Percentiles rank a stretch among this genome's conserved stretches.
phyloP scores from a whole-genome alignment of 2,329 filamentous ascomycete species.

The Coniella lustricola region DNA sequence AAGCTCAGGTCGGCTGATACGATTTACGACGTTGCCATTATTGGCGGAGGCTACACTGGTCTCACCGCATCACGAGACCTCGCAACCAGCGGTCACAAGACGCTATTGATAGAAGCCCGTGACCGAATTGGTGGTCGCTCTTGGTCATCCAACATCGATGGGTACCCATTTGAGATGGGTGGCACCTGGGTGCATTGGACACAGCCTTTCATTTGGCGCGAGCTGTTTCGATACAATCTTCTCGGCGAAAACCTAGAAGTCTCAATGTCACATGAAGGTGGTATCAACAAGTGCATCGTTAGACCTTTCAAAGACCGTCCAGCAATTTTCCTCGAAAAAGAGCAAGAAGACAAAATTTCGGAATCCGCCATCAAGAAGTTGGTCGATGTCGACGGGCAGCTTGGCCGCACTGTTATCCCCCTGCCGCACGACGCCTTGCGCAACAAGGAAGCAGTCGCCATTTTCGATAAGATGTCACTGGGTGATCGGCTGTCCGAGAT shows the following conservation, averaged over 20 bases:
- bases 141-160: constrained; percentile 36
- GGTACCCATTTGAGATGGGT: constrained; percentile 40
- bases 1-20: constrained; percentile 1
- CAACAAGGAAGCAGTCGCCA: constrained; percentile 24
- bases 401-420: constrained; percentile 31
- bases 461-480: constrained; percentile 33
- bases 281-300: constrained; percentile 35
- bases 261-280: constrained; percentile 28
- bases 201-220: constrained; percentile 36
- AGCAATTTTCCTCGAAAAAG: constrained; percentile 29
- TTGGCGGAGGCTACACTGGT: constrained; percentile 27
- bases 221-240: constrained; percentile 40
- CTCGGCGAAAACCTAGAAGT: constrained; percentile 28
- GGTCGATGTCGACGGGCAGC: constrained; percentile 37
- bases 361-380: constrained; percentile 33
- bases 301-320: constrained; percentile 18
- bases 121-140: constrained; percentile 42
- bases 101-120: constrained; percentile 39
- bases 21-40: constrained; percentile 21
- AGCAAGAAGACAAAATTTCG: constrained; percentile 32
- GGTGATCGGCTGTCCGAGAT: constrained; percentile 36
- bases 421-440: constrained; percentile 31
- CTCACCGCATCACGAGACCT: constrained; percentile 26
- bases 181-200: constrained; percentile 43
- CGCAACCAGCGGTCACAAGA: constrained; percentile 24